These are phyloP conservation scores for Mycena metata DNA, from an alignment of 768 basidiomycete species.

Conservation along the genomic window DNA sequence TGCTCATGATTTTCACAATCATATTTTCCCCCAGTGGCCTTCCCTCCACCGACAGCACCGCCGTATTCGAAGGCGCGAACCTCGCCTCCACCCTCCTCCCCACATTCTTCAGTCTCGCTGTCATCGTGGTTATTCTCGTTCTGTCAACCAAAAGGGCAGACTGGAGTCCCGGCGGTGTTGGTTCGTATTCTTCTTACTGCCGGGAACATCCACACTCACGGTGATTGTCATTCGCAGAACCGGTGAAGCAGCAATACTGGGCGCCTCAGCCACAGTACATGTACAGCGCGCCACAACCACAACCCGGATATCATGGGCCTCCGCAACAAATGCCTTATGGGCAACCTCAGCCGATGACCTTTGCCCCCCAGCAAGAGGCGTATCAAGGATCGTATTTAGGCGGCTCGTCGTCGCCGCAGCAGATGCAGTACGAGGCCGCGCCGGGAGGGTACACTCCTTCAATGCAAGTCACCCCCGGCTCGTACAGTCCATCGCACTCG, in stretches of 20 bases:
- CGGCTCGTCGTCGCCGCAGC: too few relatives aligned
- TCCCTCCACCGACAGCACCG: neutral
- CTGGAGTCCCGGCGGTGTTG: slow-evolving; percentile 24
- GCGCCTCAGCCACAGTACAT: slow-evolving; percentile 24
- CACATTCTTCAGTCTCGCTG: neutral
- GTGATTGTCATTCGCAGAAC: neutral
- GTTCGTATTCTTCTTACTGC: neutral
- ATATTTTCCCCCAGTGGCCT: slow-evolving; percentile 33
- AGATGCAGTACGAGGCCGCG: too few relatives aligned
- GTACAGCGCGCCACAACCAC: slow-evolving; percentile 18
- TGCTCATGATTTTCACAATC: slow-evolving; percentile 36
- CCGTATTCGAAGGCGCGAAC: slow-evolving; percentile 20
- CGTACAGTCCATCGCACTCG: too few relatives aligned
- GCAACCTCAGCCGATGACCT: neutral
- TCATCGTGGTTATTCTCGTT: slow-evolving; percentile 21
- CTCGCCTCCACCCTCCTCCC: slow-evolving; percentile 28
- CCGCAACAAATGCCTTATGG: slow-evolving; percentile 1
- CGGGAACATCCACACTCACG: neutral
- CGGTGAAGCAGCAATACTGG: slow-evolving; percentile 19
- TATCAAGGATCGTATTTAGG: too few relatives aligned
- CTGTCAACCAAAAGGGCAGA: slow-evolving; percentile 4
- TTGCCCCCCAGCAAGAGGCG: too few relatives aligned
- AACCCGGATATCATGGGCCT: slow-evolving; percentile 18
- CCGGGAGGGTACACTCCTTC: too few relatives aligned
- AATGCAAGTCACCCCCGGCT: too few relatives aligned